Evolutionary conservation across 257 asterid species (phyloP), one percentile per base, ranked within the genome.

Genomic region (Lithospermum erythrorhizon): DNA sequence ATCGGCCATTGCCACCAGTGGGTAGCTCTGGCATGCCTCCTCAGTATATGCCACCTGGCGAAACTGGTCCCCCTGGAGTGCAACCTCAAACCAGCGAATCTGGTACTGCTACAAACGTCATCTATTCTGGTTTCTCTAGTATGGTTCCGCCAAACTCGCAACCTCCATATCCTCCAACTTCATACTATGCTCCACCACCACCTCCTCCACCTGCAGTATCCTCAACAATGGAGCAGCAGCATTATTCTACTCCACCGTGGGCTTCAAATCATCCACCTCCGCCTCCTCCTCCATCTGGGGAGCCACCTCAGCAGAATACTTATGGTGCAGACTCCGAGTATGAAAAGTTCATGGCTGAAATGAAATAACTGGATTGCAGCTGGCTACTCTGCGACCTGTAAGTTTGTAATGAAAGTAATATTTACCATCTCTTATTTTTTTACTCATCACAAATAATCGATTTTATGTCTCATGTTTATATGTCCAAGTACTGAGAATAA

Each of bases 271-370:
- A 17, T 6, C 17, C 57, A 2, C 37, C 60, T 3, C 60, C 60
- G 5, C 60, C 60, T 22, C 60, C 35, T 11, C n/a, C 19, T 56
- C 21, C 60, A 19, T 22, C 60, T 56, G 32, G 37, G 30, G 60
- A 56, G 37, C 60, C 24, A 56, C 60, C 60, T 56, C 37, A 56
- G 11, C 37, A 25, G 32, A 19, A 9, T 53, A 22, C 57, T 20
- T 53, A 53, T 53, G 60, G 60, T 56, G 20, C 60, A 15, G 60
- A 56, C 30, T 56, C 41, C 4, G 60, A 56, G 60, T 56, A 56
- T 25, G 60, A 56, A 30, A 56, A 56, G 60, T 56, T 56, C 37
- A 56, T 56, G 60, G 60, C 60, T 56, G 60, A 56, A 56, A 56
- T 56, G 60, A 56, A 56, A 56, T 56, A 56, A 24, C 20, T 53